phyloP scores from a whole-genome alignment of 108 stramenopile species.

The Skeletonema tropicum region DNA sequence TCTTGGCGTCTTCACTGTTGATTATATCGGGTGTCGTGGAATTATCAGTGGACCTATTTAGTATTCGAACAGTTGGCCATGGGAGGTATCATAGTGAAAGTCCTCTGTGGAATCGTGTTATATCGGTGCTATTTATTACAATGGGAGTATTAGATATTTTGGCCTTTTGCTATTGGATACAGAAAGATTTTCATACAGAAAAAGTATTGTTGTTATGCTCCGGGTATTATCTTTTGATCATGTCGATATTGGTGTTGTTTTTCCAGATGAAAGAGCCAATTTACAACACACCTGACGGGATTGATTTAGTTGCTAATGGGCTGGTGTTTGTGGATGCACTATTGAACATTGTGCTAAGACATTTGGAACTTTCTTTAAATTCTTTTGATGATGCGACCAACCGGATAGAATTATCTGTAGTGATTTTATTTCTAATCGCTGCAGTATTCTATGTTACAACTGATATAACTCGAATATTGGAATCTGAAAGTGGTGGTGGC shows the following conservation, averaged over 20 bases:
- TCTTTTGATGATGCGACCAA: not conserved
- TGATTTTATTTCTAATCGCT: not conserved
- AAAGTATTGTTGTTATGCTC: not conserved
- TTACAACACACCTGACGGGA: not conserved
- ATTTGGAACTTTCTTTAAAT: not conserved
- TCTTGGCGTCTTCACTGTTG: slow-evolving; percentile 14
- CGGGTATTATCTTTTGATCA: slow-evolving; percentile 9
- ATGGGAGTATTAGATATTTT: slow-evolving; percentile 13
- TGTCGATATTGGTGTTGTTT: not conserved
- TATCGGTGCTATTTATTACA: slow-evolving; percentile 14
- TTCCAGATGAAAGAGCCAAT: not conserved
- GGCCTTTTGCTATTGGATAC: slow-evolving; percentile 19
- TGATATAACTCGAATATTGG: not conserved
- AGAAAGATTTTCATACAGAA: not conserved
- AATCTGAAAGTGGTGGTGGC: not conserved
- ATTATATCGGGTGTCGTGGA: slow-evolving; percentile 16
- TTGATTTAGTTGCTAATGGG: slow-evolving; percentile 16
- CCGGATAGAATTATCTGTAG: slow-evolving; percentile 8
- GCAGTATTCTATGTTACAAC: slow-evolving; percentile 9
- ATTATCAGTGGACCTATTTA: slow-evolving; percentile 17
- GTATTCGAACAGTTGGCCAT: slow-evolving; percentile 11
- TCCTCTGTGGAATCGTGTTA: slow-evolving; percentile 6
- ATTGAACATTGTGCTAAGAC: slow-evolving; percentile 8
- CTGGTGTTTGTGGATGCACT: not conserved
- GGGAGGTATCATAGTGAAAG: slow-evolving; percentile 14